Conservation (phyloP, 768 basidiomycete genomes). For the Symmetrospora coprosmae region DNA sequence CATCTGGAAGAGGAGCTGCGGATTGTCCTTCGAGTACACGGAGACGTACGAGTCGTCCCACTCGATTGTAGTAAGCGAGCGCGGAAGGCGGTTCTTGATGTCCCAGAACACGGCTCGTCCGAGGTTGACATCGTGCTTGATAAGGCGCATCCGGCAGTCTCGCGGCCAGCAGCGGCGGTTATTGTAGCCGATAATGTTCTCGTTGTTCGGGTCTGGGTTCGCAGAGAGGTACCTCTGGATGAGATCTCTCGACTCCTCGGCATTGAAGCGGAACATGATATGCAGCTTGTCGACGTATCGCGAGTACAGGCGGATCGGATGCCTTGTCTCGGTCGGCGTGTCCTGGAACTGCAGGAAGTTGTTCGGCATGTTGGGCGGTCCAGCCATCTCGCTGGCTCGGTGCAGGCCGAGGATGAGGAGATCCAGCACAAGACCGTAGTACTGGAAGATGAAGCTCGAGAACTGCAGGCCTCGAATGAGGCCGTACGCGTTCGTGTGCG, state of each 20-base stretch:
- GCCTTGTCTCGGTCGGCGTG: slow-evolving; percentile 82
- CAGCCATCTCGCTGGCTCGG: slow-evolving; percentile 96
- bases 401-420: slow-evolving; percentile 92
- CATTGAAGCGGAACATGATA: slow-evolving; percentile 91
- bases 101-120: slow-evolving; percentile 99
- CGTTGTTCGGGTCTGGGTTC: slow-evolving; percentile 93
- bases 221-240: slow-evolving; percentile 96
- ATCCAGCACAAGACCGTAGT: slow-evolving; percentile 78
- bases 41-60: slow-evolving; percentile 71
- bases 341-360: slow-evolving; percentile 97
- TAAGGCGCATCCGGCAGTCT: slow-evolving; percentile 95
- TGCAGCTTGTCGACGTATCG: slow-evolving; percentile 91
- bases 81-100: slow-evolving; percentile 86
- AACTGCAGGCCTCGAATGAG: slow-evolving; percentile 95
- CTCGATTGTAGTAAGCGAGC: slow-evolving; percentile 93
- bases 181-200: slow-evolving; percentile 97
- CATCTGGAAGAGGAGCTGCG: slow-evolving; percentile 95
- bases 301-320: slow-evolving; percentile 95
- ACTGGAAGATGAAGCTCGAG: slow-evolving; percentile 89
- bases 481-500: slow-evolving; percentile 92
- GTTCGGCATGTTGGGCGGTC: slow-evolving; percentile 91
- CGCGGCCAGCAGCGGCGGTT: slow-evolving; percentile 99
- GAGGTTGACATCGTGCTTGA: slow-evolving; percentile 98
- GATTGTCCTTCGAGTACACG: slow-evolving; percentile 94
- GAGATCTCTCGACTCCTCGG: slow-evolving; percentile 90